Evolutionary conservation across 1,284 basidiomycete species (phyloP).

Genomic region (Cryptococcus maquisensis): DNA sequence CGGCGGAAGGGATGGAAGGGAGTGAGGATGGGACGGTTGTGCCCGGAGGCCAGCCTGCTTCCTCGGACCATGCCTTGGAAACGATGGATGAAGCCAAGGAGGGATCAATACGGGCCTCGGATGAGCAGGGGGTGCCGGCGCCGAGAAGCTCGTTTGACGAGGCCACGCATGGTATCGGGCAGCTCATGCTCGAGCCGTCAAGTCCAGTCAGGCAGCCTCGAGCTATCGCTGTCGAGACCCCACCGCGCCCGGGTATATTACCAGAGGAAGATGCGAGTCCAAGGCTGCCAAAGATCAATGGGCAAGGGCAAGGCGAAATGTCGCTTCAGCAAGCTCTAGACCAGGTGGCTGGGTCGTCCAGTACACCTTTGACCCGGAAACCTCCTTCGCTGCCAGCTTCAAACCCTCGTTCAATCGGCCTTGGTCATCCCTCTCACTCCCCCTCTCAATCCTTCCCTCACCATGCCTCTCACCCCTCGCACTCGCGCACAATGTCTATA

Average conservation of each 20-base stretch:
- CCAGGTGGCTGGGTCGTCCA: conserved; percentile 7
- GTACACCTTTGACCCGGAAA: background rate
- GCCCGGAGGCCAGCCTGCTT: too few relatives aligned
- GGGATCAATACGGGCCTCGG: too few relatives aligned
- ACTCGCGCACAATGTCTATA: background rate
- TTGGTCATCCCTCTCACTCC: conserved; percentile 17
- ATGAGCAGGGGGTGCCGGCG: too few relatives aligned
- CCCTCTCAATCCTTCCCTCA: background rate
- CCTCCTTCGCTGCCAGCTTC: background rate
- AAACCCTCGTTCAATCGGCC: conserved; percentile 6
- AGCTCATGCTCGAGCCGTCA: conserved; percentile 27
- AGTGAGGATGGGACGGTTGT: too few relatives aligned
- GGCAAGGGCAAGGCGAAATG: background rate
- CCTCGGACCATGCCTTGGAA: too few relatives aligned
- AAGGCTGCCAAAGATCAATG: conserved; percentile 6
- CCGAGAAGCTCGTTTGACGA: conserved; percentile 8
- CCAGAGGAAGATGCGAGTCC: background rate
- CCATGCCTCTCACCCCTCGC: background rate
- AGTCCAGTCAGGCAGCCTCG: background rate
- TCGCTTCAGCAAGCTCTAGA: conserved; percentile 17
- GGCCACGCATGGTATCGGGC: conserved; percentile 27
- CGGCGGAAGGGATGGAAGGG: too few relatives aligned
- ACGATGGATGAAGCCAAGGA: too few relatives aligned
- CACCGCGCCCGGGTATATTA: background rate
- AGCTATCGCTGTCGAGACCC: background rate